These are phyloP conservation scores for Calonectria leucothoes DNA, from an alignment of 2,329 filamentous ascomycete species.

Conservation along the genomic window DNA sequence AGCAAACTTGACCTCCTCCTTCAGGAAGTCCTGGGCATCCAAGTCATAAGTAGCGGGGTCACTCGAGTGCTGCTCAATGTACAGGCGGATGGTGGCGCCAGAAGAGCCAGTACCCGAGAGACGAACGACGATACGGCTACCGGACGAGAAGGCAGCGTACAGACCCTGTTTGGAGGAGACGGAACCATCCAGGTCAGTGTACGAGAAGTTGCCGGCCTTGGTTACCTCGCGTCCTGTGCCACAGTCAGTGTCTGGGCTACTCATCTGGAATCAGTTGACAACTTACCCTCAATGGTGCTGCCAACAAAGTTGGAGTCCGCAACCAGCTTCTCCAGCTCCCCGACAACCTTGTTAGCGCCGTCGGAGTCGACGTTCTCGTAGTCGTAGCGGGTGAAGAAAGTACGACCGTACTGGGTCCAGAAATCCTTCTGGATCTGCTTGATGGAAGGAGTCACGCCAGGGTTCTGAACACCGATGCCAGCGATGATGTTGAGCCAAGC, in stretches of 20 bases:
- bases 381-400: slow-evolving; percentile 99
- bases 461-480: slow-evolving; percentile 85
- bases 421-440: slow-evolving; percentile 97
- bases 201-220: slow-evolving; percentile 95
- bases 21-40: slow-evolving; percentile 94
- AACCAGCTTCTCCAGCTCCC: slow-evolving; percentile 82
- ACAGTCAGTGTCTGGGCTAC: slow-evolving; percentile 32
- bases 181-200: slow-evolving; percentile 98
- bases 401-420: slow-evolving; percentile 95
- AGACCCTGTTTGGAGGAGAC: slow-evolving; percentile 96
- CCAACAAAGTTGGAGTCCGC: slow-evolving; percentile 81
- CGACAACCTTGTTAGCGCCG: slow-evolving; percentile 90
- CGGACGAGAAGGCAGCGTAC: slow-evolving; percentile 93
- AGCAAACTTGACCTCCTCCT: slow-evolving; percentile 88
- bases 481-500: slow-evolving; percentile 99
- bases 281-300: slow-evolving; percentile 78
- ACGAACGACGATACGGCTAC: slow-evolving; percentile 93
- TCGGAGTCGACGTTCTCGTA: slow-evolving; percentile 96
- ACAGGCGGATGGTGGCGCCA: slow-evolving; percentile 95
- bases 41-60: slow-evolving; percentile 81
- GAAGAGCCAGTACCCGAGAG: slow-evolving; percentile 95
- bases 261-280: slow-evolving; percentile 10
- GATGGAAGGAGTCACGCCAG: slow-evolving; percentile 87
- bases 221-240: slow-evolving; percentile 77
- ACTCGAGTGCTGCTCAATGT: slow-evolving; percentile 94